phyloP scores from a whole-genome alignment of 1,139 yeast species.

The Saccharomyces hybrid region DNA sequence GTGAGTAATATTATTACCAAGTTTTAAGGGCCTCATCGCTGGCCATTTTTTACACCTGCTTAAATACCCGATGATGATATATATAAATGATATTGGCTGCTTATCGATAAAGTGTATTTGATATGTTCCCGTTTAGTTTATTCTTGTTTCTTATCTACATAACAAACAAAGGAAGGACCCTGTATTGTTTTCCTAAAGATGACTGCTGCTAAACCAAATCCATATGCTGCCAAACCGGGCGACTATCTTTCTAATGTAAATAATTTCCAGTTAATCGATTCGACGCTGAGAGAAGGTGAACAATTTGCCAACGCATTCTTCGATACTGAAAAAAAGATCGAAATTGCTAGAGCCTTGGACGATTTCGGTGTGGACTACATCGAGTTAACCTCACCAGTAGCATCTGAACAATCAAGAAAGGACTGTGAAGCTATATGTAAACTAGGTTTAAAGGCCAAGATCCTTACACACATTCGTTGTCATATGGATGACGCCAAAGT shows the following conservation, averaged over 20 bases:
- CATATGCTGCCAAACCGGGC: constrained; percentile 92
- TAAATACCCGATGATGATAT: neutral
- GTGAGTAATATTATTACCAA: neutral
- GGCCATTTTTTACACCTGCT: neutral
- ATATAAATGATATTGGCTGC: neutral
- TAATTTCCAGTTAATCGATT: constrained; percentile 85
- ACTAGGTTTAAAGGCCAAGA: constrained; percentile 90
- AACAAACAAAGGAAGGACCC: neutral
- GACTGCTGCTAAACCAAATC: constrained; percentile 39
- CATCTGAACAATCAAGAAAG: constrained; percentile 83
- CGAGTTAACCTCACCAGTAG: constrained; percentile 95
- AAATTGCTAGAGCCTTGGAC: constrained; percentile 93
- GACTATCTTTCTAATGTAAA: constrained; percentile 86
- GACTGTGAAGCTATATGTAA: constrained; percentile 98
- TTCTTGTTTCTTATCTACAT: neutral
- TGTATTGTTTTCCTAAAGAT: neutral
- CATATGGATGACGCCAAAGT: constrained; percentile 98
- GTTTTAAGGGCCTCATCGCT: neutral
- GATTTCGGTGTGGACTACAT: constrained; percentile 97
- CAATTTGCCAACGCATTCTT: constrained; percentile 97
- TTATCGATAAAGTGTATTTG: neutral
- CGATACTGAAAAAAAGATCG: constrained; percentile 89
- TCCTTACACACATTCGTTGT: constrained; percentile 86
- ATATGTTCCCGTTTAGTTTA: neutral
- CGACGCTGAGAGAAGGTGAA: constrained; percentile 96